Evolutionary conservation across 208 protist genomes (phyloP), one percentile per base, ranked within the genome.

Genomic region (Wallacemonas sp.): DNA sequence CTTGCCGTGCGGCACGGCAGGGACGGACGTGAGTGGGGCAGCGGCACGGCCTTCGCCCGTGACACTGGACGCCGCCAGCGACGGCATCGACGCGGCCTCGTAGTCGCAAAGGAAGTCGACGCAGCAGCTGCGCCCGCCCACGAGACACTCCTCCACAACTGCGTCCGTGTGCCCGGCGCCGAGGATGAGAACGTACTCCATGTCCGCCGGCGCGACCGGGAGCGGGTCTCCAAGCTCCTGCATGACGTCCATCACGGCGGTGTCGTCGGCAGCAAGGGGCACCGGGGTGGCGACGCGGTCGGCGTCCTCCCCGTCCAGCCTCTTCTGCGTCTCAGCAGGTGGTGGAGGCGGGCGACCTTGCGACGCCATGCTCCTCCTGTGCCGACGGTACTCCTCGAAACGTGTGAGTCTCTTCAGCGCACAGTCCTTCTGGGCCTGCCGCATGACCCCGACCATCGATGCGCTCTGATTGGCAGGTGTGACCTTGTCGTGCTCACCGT

Each of bases 71-170:
- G 15, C 70, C 37, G 55, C 66, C 38, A 15, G n/a, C 41, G 21
- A 45, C 53, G 2, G 27, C 44, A 10, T 29, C 42, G 17, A 34
- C 1, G 29, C 38, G 32, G 37, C 59, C 73, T 83, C 76, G 66
- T 89, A 93, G 67, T 89, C 78, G 68, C 78, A 90, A 10, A 94
- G 27, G 32, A 91, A 89, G 57, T 94, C 85, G 2, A 85, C 81
- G 63, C 85, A 79, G 71, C 79, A 81, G 68, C 85, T 94, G 48
- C 73, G 64, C 4, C 68, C 58, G 19, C 66, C 81, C 0, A 59
- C 68, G 37, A 95, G 66, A 64, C 74, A 81, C 71, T 95, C 89
- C 39, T 95, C 89, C 19, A 95, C 68, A 32, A 91, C 81, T 24
- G 76, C 70, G 45, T 92, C 85, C 3, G 84, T 88, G 74, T 95